Evolutionary conservation across 108 stramenopile species (phyloP).

Genomic region (Stephanodiscus triporus): DNA sequence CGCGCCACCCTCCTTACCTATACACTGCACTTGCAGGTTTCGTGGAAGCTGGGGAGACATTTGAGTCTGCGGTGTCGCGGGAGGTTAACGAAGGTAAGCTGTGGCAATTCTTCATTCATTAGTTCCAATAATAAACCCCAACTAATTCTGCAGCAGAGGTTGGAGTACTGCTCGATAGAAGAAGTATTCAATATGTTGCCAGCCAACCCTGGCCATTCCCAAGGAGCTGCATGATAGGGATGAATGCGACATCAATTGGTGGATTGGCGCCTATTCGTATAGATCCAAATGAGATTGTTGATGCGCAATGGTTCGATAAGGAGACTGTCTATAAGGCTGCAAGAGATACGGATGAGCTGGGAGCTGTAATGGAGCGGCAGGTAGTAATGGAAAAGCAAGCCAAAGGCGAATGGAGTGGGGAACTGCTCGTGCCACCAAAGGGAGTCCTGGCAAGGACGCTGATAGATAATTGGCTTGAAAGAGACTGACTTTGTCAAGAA

Average conservation of each 20-base stretch:
- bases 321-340: constrained; percentile 60
- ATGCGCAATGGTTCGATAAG: constrained; percentile 72
- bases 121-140: neutral
- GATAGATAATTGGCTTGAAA: constrained; percentile 75
- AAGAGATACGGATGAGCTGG: constrained; percentile 39
- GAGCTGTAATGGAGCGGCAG: constrained; percentile 63
- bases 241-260: constrained; percentile 59
- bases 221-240: constrained; percentile 73
- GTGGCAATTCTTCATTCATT: neutral
- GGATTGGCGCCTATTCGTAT: constrained; percentile 50
- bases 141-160: constrained; percentile 21
- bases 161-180: constrained; percentile 57
- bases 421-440: constrained; percentile 72
- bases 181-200: constrained; percentile 60
- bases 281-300: constrained; percentile 71
- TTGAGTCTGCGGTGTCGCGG: constrained; percentile 72
- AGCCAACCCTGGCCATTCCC: constrained; percentile 91
- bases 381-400: constrained; percentile 56
- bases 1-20: constrained; percentile 68
- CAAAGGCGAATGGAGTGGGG: constrained; percentile 48
- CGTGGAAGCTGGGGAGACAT: constrained; percentile 88
- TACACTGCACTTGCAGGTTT: constrained; percentile 85
- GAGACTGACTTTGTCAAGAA: constrained; percentile 3
- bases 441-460: constrained; percentile 71
- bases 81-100: constrained; percentile 73